Evolutionary conservation across 768 basidiomycete genomes (phyloP).

Genomic region (Pleurotus platypus): DNA sequence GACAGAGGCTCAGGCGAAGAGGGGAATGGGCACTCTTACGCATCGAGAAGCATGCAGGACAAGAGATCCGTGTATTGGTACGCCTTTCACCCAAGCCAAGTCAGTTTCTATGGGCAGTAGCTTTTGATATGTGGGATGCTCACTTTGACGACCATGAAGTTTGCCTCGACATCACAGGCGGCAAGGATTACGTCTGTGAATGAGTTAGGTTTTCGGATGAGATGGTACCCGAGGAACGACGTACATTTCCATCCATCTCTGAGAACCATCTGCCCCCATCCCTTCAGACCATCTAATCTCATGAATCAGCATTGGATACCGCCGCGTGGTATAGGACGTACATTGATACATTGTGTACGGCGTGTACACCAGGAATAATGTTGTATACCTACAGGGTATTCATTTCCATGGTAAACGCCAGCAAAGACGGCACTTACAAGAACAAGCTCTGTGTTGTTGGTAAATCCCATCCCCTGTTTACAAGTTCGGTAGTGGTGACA

Average conservation of each 20-base stretch:
- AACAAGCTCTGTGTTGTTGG: constrained; percentile 85
- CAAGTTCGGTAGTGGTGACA: constrained; percentile 79
- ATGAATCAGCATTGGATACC: background rate
- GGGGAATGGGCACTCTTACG: constrained; percentile 40
- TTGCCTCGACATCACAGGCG: constrained; percentile 82
- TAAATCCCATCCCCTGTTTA: constrained; percentile 62
- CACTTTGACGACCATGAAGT: constrained; percentile 81
- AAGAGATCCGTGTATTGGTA: constrained; percentile 85
- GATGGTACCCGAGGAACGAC: constrained; percentile 16
- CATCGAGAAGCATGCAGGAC: constrained; percentile 91
- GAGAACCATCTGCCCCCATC: constrained; percentile 55
- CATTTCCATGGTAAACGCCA: background rate
- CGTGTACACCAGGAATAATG: constrained; percentile 72
- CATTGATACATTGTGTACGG: constrained; percentile 90
- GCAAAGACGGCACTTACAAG: constrained; percentile 46
- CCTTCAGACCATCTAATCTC: too few species aligned
- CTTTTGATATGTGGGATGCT: background rate
- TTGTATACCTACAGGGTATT: constrained; percentile 58
- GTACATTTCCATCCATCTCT: constrained; percentile 87
- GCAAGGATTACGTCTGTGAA: constrained; percentile 70
- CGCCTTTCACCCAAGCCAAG: constrained; percentile 37
- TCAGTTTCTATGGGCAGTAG: background rate
- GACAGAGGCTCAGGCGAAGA: background rate
- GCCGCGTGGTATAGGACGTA: constrained; percentile 29
- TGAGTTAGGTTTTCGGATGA: background rate